Base-by-base conservation (phyloP, 306 rosid species). In the Neltuma alba region DNA sequence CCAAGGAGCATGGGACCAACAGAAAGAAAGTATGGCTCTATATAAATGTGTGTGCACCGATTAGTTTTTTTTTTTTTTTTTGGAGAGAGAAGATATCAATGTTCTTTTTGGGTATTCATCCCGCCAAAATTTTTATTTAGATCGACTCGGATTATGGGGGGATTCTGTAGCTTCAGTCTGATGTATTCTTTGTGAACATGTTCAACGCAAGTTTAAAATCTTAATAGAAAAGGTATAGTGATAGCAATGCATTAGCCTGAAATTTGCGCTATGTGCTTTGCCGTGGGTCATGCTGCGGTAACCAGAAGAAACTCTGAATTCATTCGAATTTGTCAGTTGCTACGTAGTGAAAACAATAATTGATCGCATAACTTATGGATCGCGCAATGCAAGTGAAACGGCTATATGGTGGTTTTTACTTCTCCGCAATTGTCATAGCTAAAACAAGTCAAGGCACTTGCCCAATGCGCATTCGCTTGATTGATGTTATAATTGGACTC, bases 1-100 rank as follows among this genome's bases (percentile, higher is more conserved):
- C 88, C 85, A 85, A 83, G 90, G 74, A 79, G 34, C 89, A 71
- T 12, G 85, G 84, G 60, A 81, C 84, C 91, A 37, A 52, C 77
- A 7, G 96, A 84, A n/a, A 83, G 85, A 74, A 91, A 82, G 41
- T 95, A 93, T n/a, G 98, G 99, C 63, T 75, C 97, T 73, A 91
- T 95, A 71, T 95, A 84, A 92, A 45, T 2, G 8, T 41, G 21
- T 47, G 70, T 37, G 6, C n/a, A 30, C 16, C 25, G 61, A 33
- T 54, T 61, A n/a, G n/a, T n/a, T n/a, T n/a, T n/a, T n/a, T n/a
- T n/a, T n/a, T n/a, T n/a, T n/a, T n/a, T n/a, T n/a, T n/a, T n/a
- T n/a, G n/a, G n/a, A n/a, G 9, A 50, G n/a, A n/a, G n/a, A 55
- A 55, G 0, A n/a, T 52, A n/a, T 52, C 60, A 20, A 52, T 52